Conservation (phyloP, 768 basidiomycete genomes). For the Termitomyces sp. region DNA sequence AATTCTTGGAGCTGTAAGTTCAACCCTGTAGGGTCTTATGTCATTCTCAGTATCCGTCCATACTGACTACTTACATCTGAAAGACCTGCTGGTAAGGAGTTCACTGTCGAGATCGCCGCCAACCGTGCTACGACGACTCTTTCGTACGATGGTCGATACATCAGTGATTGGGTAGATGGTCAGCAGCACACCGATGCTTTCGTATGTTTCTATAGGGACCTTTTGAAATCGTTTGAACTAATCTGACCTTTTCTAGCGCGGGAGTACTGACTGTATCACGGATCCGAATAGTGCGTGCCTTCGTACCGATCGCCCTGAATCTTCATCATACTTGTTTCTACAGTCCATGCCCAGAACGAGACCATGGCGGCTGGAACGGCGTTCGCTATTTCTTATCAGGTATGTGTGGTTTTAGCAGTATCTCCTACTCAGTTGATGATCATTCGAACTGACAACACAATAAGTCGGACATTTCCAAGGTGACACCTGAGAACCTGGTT, state of each 20-base stretch:
- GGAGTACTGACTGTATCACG: conserved; percentile 38
- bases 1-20: conserved; percentile 38
- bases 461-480: conserved; percentile 40
- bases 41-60: neutral
- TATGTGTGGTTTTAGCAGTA: conserved; percentile 10
- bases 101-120: conserved; percentile 42
- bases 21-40: neutral
- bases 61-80: neutral
- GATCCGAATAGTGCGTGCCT: conserved; percentile 39
- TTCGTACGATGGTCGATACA: conserved; percentile 32
- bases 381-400: conserved; percentile 50
- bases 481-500: conserved; percentile 41
- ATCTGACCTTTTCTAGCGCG: neutral
- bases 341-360: conserved; percentile 50
- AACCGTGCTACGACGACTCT: conserved; percentile 44
- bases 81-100: conserved; percentile 43
- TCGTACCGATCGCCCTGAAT: neutral
- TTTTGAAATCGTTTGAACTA: neutral
- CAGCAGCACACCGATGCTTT: conserved; percentile 35
- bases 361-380: conserved; percentile 48
- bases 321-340: neutral
- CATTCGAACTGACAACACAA: neutral
- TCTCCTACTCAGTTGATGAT: neutral
- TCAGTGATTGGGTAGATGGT: conserved; percentile 43
- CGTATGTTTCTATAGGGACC: conserved; percentile 22